Evolutionary conservation across 495 filamentous ascomycete genomes (phyloP), one percentile per base, ranked within the genome.

Genomic region (Physcia stellaris): DNA sequence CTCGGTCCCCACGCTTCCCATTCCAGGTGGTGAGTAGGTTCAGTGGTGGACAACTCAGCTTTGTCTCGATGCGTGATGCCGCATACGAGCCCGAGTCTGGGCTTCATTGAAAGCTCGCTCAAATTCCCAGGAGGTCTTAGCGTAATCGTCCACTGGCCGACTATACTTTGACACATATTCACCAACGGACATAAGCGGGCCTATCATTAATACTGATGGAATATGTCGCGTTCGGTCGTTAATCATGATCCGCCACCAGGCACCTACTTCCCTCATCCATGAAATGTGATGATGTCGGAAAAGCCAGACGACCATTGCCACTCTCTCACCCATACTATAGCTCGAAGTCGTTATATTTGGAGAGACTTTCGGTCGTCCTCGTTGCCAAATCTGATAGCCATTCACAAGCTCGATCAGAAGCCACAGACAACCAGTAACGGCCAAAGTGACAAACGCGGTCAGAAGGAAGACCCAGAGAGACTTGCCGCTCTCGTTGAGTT

Each of bases 401-500:
- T 31, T 32, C 12, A 23, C 22, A 7, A n/a, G 6, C 34, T 39
- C 26, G 9, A 38, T 13, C 12, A n/a, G 33, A 19, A 32, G 18
- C 41, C 42, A 45, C 4, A 21, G n/a, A 0, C 21, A 13, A 0
- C 4, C 34, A 16, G 45, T 43, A 2, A 43, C 23, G 17, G 28
- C 5, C 20, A 43, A 24, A 17, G 40, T 11, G 4, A 40, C 12
- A 0, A 40, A 6, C 10, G 35, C 45, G 10, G 35, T 47, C 7
- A 43, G 11, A 19, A 43, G 6, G 18, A 43, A 42, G 18, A 32
- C 18, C 40, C 45, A 29, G 5, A 43, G 0, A 19, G 4, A 30
- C 24, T 21, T 34, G 6, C 39, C 29, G 18, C 27, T 42, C 12
- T 27, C 4, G 24, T 43, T 47, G 2, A 39, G 4, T 23, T 43